phyloP scores from a whole-genome alignment of 805 yeast species.

The Candida oleophila region DNA sequence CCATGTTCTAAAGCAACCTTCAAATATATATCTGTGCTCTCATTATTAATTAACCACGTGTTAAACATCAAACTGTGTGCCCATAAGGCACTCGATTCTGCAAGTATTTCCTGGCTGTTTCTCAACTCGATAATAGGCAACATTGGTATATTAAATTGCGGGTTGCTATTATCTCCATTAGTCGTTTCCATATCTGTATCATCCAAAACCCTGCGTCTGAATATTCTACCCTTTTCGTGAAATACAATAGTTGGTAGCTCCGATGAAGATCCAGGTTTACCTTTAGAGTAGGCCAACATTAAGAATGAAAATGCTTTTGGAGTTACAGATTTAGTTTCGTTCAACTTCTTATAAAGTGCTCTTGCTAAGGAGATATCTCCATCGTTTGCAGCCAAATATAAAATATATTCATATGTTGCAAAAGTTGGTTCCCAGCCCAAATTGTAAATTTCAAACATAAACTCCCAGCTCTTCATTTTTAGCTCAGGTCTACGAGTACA shows the following conservation, averaged over 20 bases:
- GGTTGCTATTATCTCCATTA: conserved; percentile 4
- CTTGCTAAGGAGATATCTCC: conserved; percentile 76
- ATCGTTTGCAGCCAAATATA: conserved; percentile 73
- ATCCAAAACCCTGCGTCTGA: conserved; percentile 47
- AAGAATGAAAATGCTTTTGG: conserved; percentile 44
- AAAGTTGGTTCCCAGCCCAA: conserved; percentile 42
- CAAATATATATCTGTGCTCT: conserved; percentile 51
- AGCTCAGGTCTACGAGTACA: conserved; percentile 55
- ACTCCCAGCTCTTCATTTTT: conserved; percentile 70
- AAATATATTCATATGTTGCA: conserved; percentile 61
- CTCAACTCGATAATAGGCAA: conserved; percentile 54
- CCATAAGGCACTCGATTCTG: conserved; percentile 81
- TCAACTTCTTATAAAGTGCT: conserved; percentile 55
- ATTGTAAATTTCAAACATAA: conserved; percentile 62
- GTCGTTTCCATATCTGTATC: conserved; percentile 33
- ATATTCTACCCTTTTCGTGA: conserved; percentile 45
- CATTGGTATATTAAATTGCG: conserved; percentile 52
- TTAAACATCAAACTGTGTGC: conserved; percentile 45
- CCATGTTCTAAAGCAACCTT: conserved; percentile 43
- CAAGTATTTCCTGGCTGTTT: conserved; percentile 45
- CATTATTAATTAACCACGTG: conserved; percentile 43
- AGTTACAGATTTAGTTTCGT: conserved; percentile 33
- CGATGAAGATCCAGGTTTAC: conserved; percentile 13
- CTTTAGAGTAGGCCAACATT: conserved; percentile 49
- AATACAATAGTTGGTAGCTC: conserved; percentile 33